Evolutionary conservation across 208 protist species (phyloP).

Genomic region (Strigomonas culicis): DNA sequence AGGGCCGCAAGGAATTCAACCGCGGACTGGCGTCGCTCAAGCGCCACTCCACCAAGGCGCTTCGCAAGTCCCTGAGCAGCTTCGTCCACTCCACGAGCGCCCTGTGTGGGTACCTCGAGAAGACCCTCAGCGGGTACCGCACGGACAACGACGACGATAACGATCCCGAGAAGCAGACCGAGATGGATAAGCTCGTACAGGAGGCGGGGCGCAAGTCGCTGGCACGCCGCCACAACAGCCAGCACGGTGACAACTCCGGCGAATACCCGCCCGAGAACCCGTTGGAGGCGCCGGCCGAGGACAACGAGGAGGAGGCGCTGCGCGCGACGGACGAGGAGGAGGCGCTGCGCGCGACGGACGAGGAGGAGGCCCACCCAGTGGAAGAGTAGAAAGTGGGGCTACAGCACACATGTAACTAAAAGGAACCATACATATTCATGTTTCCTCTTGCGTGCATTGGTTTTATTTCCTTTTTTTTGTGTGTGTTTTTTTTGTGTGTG

Average conservation of each 20-base stretch:
- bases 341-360: too few species aligned
- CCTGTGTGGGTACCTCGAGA: slow-evolving; percentile 47
- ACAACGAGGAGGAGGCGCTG: too few species aligned
- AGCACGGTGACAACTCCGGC: background rate
- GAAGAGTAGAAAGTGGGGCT: too few species aligned
- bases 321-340: too few species aligned
- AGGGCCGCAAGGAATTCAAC: slow-evolving; percentile 25
- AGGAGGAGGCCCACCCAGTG: too few species aligned
- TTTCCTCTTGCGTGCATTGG: too few species aligned
- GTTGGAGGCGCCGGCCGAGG: too few species aligned
- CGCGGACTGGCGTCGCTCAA: slow-evolving; percentile 29
- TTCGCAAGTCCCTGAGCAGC: slow-evolving; percentile 40
- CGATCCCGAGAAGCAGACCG: slow-evolving; percentile 6
- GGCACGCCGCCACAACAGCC: slow-evolving; percentile 13
- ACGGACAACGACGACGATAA: slow-evolving; percentile 20
- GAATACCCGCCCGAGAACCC: background rate
- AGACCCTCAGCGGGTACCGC: slow-evolving; percentile 43
- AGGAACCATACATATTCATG: too few species aligned
- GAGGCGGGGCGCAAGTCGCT: slow-evolving; percentile 23
- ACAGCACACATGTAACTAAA: too few species aligned
- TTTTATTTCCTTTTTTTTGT: too few species aligned
- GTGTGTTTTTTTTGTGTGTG: too few species aligned
- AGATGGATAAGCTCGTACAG: slow-evolving; percentile 30
- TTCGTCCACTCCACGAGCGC: slow-evolving; percentile 43
- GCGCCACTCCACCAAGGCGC: slow-evolving; percentile 12